A percentile compares a stretch with the other conserved stretches of the same genome.
Evolutionary conservation across 352 stramenopile species (phyloP).

Genomic region (Phytophthora hybrid): DNA sequence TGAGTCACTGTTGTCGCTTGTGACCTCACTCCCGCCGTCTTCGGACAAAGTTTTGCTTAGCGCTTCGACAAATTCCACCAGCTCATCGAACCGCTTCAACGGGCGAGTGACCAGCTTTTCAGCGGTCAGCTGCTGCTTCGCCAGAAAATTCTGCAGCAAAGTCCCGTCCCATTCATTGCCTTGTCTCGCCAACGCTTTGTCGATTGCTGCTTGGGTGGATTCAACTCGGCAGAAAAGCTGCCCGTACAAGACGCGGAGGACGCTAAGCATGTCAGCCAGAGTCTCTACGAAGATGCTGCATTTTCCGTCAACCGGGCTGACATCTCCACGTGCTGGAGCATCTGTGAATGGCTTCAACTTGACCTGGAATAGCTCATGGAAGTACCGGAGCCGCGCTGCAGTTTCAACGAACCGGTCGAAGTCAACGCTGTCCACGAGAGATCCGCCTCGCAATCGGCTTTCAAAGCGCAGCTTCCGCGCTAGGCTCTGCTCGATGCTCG

Average conservation of each 20-base stretch:
- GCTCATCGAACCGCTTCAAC: constrained; percentile 39
- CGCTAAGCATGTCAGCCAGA: constrained; percentile 39
- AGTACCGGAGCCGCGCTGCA: constrained; percentile 25
- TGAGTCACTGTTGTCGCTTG: constrained; percentile 16
- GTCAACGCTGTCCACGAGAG: constrained; percentile 18
- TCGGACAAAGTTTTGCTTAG: constrained; percentile 38
- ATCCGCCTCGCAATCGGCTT: constrained; percentile 9
- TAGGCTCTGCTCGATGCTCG: constrained; percentile 25
- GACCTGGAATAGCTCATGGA: constrained; percentile 42
- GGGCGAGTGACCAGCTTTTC: constrained; percentile 32
- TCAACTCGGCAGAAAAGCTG: constrained; percentile 33
- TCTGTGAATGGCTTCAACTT: constrained; percentile 35
- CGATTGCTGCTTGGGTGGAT: constrained; percentile 19
- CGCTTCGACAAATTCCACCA: constrained; percentile 46
- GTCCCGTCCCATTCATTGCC: constrained; percentile 14
- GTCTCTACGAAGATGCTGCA: constrained; percentile 38
- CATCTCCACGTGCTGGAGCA: constrained; percentile 5
- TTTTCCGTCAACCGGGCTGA: constrained; percentile 9
- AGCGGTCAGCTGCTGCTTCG: constrained; percentile 27
- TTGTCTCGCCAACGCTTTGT: background rate
- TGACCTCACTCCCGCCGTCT: background rate
- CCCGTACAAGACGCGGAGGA: constrained; percentile 38
- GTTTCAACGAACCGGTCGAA: constrained; percentile 40
- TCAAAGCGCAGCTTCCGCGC: constrained; percentile 35
- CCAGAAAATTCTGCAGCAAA: constrained; percentile 35